Conservation (phyloP, 495 filamentous ascomycete genomes). For the Penicillium mononematosum region DNA sequence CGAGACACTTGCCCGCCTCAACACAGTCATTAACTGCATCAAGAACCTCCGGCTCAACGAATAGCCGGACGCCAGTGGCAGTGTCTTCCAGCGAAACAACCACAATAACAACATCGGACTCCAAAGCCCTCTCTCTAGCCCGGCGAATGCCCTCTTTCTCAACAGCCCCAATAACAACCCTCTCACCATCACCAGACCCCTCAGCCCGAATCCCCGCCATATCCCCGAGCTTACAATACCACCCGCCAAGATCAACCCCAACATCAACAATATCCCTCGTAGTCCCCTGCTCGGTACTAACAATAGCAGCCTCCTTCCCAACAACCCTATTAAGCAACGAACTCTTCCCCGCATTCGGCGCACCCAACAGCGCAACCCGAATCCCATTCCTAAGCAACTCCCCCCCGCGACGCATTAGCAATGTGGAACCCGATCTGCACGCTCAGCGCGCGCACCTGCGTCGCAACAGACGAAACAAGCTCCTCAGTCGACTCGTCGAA, state of each 20-base stretch:
- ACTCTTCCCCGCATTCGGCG: slow-evolving; percentile 95
- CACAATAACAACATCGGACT: slow-evolving; percentile 84
- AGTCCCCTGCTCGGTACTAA: slow-evolving; percentile 86
- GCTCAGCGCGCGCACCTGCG: slow-evolving; percentile 58
- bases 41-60: slow-evolving; percentile 58
- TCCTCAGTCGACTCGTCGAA: slow-evolving; percentile 84
- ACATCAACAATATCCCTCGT: slow-evolving; percentile 94
- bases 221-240: slow-evolving; percentile 84
- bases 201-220: slow-evolving; percentile 74
- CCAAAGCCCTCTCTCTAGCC: slow-evolving; percentile 73
- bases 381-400: slow-evolving; percentile 88
- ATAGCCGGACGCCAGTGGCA: slow-evolving; percentile 33
- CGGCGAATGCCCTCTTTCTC: slow-evolving; percentile 90
- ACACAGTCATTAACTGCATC: slow-evolving; percentile 56
- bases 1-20: slow-evolving; percentile 54
- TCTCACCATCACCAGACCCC: slow-evolving; percentile 21
- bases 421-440: slow-evolving; percentile 64
- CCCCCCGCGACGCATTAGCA: slow-evolving; percentile 73
- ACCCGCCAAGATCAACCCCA: slow-evolving; percentile 85
- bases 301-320: slow-evolving; percentile 92
- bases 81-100: slow-evolving; percentile 66
- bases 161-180: slow-evolving; percentile 61
- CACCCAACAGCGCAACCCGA: slow-evolving; percentile 78
- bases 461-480: slow-evolving; percentile 65
- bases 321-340: slow-evolving; percentile 87